A percentile compares a stretch with the other conserved stretches of the same genome.
phyloP scores from a whole-genome alignment of 805 yeast genomes.

The Suhomyces emberorum region DNA sequence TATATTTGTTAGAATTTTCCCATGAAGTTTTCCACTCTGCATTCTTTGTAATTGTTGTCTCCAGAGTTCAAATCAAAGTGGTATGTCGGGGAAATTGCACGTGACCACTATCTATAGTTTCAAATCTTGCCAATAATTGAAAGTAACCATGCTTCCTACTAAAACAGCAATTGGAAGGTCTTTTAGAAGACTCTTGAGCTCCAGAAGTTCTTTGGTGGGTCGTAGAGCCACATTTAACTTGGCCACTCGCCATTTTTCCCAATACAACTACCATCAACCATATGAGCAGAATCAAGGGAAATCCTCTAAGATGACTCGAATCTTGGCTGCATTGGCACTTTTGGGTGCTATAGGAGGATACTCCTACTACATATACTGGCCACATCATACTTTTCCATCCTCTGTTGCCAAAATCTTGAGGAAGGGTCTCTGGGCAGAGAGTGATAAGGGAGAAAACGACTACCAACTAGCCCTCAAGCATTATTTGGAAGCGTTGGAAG shows the following conservation, averaged over 20 bases:
- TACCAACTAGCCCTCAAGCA: conserved; percentile 64
- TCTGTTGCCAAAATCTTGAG: conserved; percentile 70
- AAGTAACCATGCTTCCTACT: too few species aligned
- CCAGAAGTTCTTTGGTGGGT: too few species aligned
- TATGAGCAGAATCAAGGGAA: conserved; percentile 8
- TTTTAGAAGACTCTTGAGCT: too few species aligned
- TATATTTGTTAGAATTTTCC: too few species aligned
- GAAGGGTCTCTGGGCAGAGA: conserved; percentile 80
- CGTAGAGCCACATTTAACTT: too few species aligned
- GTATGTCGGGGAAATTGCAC: too few species aligned
- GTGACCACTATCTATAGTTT: too few species aligned
- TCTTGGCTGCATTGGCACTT: conserved; percentile 7
- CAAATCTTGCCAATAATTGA: too few species aligned
- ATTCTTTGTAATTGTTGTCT: too few species aligned
- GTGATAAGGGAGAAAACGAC: conserved; percentile 60
- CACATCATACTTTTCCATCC: conserved; percentile 64
- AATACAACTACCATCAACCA: conserved; percentile 16
- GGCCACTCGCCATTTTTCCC: background rate
- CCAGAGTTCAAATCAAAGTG: too few species aligned
- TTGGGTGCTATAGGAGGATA: conserved; percentile 17
- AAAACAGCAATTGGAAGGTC: too few species aligned
- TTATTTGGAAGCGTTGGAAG: conserved; percentile 71
- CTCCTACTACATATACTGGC: conserved; percentile 52
- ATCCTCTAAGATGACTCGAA: conserved; percentile 3
- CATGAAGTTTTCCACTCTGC: too few species aligned